Evolutionary conservation across 2,329 filamentous ascomycete species (phyloP), one percentile per base, ranked within the genome.

Genomic region (Hypoxylon sp.): DNA sequence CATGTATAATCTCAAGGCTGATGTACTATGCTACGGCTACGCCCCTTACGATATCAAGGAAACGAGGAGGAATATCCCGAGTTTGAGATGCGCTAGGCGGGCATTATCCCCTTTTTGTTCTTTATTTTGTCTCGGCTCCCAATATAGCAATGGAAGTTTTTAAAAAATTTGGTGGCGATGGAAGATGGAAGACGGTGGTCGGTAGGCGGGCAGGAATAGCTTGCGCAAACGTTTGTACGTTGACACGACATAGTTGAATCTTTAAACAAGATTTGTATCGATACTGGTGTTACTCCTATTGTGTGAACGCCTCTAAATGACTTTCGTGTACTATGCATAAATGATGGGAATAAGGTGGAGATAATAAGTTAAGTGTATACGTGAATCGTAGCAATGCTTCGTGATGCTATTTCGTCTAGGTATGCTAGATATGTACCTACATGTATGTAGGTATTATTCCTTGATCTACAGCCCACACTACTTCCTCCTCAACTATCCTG

Each of bases 401-500:
- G 21, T 34, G n/a, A 37, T 47, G 41, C n/a, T 54, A 45, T 32
- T 32, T 8, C 25, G 9, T 54, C 37, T 54, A 54, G 29, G 21
- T 30, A 53, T 19, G 19, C 2, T 3, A 34, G 30, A 11, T 34
- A 34, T 2, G 1, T 34, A 34, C 12, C n/a, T n/a, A n/a, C n/a
- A n/a, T n/a, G n/a, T 12, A 32, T n/a, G 14, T 29, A 30, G n/a
- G 37, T 29, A 43, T 25, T 6, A 7, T 19, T 23, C 19, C 27
- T 32, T 27, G 19, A 14, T 16, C 7, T 32, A 19, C 7, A 11
- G 14, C 37, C 23, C 23, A 30, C 32, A 5, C 27, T n/a, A 29
- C 11, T 2, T 4, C 32, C 7, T 1, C 34, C 14, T 55, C 45
- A 61, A 5, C 47, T 61, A 34, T 75, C 71, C 52, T 74, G 73